Percentiles rank a stretch among this genome's conserved stretches.
Conservation (phyloP, 2,329 filamentous ascomycete species). For the Diaporthe sp. region DNA sequence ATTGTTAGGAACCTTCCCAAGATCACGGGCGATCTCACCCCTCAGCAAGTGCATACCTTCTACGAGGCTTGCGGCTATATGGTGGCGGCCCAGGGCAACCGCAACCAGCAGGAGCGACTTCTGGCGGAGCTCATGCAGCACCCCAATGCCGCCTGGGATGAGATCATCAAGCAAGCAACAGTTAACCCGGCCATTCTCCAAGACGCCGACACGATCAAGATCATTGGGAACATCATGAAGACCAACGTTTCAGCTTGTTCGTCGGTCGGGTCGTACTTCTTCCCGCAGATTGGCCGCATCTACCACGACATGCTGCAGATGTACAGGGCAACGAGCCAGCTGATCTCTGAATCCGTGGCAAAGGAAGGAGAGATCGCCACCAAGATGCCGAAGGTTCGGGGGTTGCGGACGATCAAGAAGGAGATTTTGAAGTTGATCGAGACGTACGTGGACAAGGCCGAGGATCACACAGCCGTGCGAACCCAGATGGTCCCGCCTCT, state of each 20-base stretch:
- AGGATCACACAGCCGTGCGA: slow-evolving; percentile 94
- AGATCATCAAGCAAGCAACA: slow-evolving; percentile 90
- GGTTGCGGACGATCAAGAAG: slow-evolving; percentile 97
- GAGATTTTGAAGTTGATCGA: slow-evolving; percentile 99
- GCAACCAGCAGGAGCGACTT: slow-evolving; percentile 90
- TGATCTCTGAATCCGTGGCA: slow-evolving; percentile 94
- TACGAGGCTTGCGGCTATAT: slow-evolving; percentile 99
- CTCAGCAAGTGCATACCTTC: slow-evolving; percentile 98
- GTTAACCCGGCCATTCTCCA: slow-evolving; percentile 88
- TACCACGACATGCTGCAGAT: slow-evolving; percentile 99
- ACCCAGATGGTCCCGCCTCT: slow-evolving; percentile 96
- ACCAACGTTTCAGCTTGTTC: slow-evolving; percentile 99
- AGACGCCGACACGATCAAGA: slow-evolving; percentile 95
- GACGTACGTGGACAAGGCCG: slow-evolving; percentile 97
- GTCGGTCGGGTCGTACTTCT: slow-evolving; percentile 97
- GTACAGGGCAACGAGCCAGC: slow-evolving; percentile 96
- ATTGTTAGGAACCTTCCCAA: slow-evolving; percentile 96
- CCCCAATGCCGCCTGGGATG: slow-evolving; percentile 95
- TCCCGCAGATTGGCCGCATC: slow-evolving; percentile 96
- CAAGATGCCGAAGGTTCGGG: slow-evolving; percentile 96
- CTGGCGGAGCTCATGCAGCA: slow-evolving; percentile 93
- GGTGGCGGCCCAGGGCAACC: slow-evolving; percentile 98
- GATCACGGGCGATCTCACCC: slow-evolving; percentile 94
- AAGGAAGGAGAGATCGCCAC: slow-evolving; percentile 92
- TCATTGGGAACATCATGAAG: slow-evolving; percentile 99